Percentiles rank a stretch among this genome's conserved stretches.
These are phyloP conservation scores for Penicillium turbatum DNA, from an alignment of 495 filamentous ascomycete species.

Conservation along the genomic window DNA sequence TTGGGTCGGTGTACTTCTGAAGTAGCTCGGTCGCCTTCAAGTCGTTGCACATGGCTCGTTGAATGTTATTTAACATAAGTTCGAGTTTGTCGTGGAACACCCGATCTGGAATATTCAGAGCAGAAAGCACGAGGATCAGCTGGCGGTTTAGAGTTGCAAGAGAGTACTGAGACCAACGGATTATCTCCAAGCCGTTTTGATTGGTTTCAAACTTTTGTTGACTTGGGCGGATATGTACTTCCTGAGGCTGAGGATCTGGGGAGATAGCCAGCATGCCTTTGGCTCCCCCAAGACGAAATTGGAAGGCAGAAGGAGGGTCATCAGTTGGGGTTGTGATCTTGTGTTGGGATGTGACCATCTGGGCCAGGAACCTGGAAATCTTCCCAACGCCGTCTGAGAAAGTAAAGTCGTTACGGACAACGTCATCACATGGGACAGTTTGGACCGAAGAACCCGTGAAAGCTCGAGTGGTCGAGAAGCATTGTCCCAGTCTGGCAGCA, in stretches of 20 bases:
- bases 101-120: conserved; percentile 63
- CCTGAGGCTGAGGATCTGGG: conserved; percentile 51
- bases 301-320: conserved; percentile 70
- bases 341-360: conserved; percentile 62
- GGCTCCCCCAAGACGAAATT: conserved; percentile 86
- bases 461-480: conserved; percentile 86
- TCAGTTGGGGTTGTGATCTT: conserved; percentile 43
- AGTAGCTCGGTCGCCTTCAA: conserved; percentile 60
- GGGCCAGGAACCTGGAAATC: conserved; percentile 74
- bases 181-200: conserved; percentile 74
- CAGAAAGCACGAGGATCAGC: conserved; percentile 76
- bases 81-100: conserved; percentile 65
- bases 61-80: conserved; percentile 58
- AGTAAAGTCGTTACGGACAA: conserved; percentile 57
- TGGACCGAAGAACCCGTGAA: conserved; percentile 44
- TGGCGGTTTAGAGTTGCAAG: conserved; percentile 82
- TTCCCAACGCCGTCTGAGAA: conserved; percentile 96
- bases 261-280: conserved; percentile 83
- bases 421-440: conserved; percentile 53
- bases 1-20: conserved; percentile 74
- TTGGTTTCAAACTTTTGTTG: conserved; percentile 81
- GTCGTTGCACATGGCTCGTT: conserved; percentile 63
- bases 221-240: conserved; percentile 73
- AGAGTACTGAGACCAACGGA: conserved; percentile 70
- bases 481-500: conserved; percentile 84